Percentiles rank a stretch among this genome's conserved stretches.
Conservation (phyloP, 495 filamentous ascomycete genomes). For the Coniosporium apollinis region DNA sequence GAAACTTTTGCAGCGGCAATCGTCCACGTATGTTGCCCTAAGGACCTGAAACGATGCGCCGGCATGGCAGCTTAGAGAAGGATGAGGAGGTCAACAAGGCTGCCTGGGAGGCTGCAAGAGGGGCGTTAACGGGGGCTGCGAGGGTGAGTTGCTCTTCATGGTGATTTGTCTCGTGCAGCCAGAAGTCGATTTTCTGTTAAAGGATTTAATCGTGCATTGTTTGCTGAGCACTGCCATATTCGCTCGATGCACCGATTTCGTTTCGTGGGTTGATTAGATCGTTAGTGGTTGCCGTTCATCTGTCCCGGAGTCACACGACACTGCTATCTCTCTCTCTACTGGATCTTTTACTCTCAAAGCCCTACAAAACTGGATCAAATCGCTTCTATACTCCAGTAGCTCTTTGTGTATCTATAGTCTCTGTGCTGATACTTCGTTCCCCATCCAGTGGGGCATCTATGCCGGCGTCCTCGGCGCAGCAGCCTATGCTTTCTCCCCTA, state of each 20-base stretch:
- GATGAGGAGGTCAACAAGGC: slow-evolving; percentile 42
- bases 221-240: no score
- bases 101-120: slow-evolving; percentile 43
- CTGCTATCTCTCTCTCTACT: neutral
- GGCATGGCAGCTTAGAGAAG: slow-evolving; percentile 23
- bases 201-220: no score
- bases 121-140: slow-evolving; percentile 40
- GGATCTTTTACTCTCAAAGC: neutral
- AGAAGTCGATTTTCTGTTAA: no score
- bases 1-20: no score
- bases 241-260: no score
- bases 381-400: neutral
- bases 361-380: neutral
- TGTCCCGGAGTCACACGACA: no score
- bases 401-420: no score
- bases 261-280: no score
- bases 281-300: no score
- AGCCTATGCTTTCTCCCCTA: slow-evolving; percentile 43
- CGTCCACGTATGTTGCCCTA: no score
- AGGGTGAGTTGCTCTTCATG: slow-evolving; percentile 26
- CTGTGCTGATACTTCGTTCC: no score
- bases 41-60: slow-evolving; percentile 10
- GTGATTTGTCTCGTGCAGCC: slow-evolving; percentile 1
- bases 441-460: slow-evolving; percentile 48
- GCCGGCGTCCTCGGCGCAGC: slow-evolving; percentile 37